A percentile compares a stretch with the other conserved stretches of the same genome.
phyloP scores from a whole-genome alignment of 108 stramenopile genomes.

The Fistulifera pelliculosa region DNA sequence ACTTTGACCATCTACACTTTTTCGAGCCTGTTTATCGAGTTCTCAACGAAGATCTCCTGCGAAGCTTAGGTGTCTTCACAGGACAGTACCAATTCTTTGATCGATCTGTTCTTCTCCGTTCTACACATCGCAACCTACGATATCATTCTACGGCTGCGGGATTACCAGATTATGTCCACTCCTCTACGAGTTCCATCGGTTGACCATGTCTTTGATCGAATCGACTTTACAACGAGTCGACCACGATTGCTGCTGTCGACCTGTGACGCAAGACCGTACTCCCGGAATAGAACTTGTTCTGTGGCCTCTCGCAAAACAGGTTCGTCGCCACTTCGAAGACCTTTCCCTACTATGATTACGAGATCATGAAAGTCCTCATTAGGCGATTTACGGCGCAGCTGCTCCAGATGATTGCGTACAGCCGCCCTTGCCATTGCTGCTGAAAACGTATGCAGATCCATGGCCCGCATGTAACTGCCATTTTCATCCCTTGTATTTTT shows the following conservation, averaged over 20 bases:
- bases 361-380: conserved; percentile 22
- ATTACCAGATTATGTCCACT: no score
- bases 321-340: conserved; percentile 26
- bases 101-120: conserved; percentile 4
- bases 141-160: no score
- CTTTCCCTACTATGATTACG: conserved; percentile 60
- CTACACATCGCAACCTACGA: no score
- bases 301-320: conserved; percentile 35
- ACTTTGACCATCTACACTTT: conserved; percentile 9
- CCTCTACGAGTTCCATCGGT: neutral
- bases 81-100: conserved; percentile 3
- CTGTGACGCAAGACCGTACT: conserved; percentile 29
- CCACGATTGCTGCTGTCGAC: conserved; percentile 42
- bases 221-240: conserved; percentile 27
- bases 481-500: conserved; percentile 6
- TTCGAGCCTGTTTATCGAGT: conserved; percentile 12
- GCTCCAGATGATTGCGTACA: conserved; percentile 46
- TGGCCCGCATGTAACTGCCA: conserved; percentile 13
- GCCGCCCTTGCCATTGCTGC: conserved; percentile 58
- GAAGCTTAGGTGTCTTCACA: neutral
- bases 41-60: conserved; percentile 11
- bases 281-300: conserved; percentile 20
- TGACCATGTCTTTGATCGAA: conserved; percentile 21
- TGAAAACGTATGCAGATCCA: conserved; percentile 62
- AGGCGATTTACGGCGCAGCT: conserved; percentile 4